Evolutionary conservation across 352 stramenopile genomes (phyloP).

Genomic region (Pythium myriotylum): DNA sequence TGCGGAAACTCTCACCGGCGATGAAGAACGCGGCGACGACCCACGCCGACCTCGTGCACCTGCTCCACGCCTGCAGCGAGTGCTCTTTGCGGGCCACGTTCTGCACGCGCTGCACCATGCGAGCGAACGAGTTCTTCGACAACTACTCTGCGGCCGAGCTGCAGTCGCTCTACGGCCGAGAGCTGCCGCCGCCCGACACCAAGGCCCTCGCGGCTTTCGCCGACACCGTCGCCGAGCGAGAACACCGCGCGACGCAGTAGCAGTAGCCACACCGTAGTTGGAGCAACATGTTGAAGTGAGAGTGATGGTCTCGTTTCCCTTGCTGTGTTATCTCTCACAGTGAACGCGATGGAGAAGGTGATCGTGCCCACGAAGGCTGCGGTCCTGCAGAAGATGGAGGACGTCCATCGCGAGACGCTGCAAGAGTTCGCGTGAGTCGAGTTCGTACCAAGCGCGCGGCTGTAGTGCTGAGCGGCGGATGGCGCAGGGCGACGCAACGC

Average conservation of each 20-base stretch:
- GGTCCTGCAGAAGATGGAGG: conserved; percentile 32
- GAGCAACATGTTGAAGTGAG: conserved; percentile 32
- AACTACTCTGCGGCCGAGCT: conserved; percentile 57
- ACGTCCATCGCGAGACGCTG: conserved; percentile 24
- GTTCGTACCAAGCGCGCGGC: not conserved
- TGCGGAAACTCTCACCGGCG: conserved; percentile 63
- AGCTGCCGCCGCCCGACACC: conserved; percentile 55
- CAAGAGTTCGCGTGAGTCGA: conserved; percentile 30
- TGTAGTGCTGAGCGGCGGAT: not conserved
- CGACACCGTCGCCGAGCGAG: conserved; percentile 41
- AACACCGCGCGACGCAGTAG: conserved; percentile 37
- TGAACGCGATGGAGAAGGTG: conserved; percentile 1
- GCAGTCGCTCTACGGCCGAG: conserved; percentile 51
- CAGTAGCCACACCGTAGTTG: not conserved
- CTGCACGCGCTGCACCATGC: conserved; percentile 47
- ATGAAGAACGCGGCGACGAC: conserved; percentile 61
- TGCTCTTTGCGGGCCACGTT: conserved; percentile 61
- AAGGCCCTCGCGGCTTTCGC: conserved; percentile 47
- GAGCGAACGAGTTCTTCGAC: conserved; percentile 65
- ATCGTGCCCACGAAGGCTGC: conserved; percentile 24
- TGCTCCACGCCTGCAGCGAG: conserved; percentile 51
- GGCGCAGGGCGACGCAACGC: conserved; percentile 20
- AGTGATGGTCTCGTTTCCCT: conserved; percentile 26
- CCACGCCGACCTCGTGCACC: conserved; percentile 58
- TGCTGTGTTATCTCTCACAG: not conserved